Conservation (phyloP, 1,284 basidiomycete genomes). For the Ganoderma lingzhi region DNA sequence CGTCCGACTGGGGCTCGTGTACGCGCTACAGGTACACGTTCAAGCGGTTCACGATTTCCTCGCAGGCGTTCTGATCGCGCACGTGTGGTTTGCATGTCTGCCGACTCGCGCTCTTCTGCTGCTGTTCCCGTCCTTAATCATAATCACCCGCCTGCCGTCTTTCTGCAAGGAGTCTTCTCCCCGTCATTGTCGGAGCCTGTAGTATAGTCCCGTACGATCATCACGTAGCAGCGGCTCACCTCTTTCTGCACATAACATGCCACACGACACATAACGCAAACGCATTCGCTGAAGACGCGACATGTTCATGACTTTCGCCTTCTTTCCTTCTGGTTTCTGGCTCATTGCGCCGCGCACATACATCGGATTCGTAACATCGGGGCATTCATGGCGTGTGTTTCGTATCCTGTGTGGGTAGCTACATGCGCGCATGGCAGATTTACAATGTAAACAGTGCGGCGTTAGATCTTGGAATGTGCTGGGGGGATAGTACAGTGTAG, state of each 20-base stretch:
- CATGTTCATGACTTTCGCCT: constrained; percentile 19
- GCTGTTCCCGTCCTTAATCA: constrained; percentile 1
- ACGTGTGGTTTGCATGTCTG: not conserved
- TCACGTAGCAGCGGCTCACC: constrained; percentile 14
- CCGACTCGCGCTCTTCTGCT: constrained; percentile 11
- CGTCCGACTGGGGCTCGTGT: constrained; percentile 8
- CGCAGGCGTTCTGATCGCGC: constrained; percentile 41
- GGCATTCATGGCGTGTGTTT: constrained; percentile 13
- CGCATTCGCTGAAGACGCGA: constrained; percentile 17
- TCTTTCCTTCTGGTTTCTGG: constrained; percentile 10
- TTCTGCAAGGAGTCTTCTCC: constrained; percentile 24
- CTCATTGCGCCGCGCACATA: constrained; percentile 1
- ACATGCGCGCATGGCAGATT: constrained; percentile 25
- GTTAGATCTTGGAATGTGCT: constrained; percentile 14
- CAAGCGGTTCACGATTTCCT: constrained; percentile 72
- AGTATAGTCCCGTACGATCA: constrained; percentile 19
- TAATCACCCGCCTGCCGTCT: constrained; percentile 7
- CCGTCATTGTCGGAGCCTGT: constrained; percentile 20
- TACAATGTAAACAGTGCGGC: constrained; percentile 27
- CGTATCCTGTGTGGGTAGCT: constrained; percentile 20
- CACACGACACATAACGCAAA: constrained; percentile 4
- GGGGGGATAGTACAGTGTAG: constrained; percentile 17
- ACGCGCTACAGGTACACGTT: constrained; percentile 72
- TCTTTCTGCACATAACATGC: constrained; percentile 15
- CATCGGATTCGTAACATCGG: constrained; percentile 5